These are phyloP conservation scores for Pythium grandisporangium DNA, from an alignment of 352 stramenopile genomes.

Conservation along the genomic window DNA sequence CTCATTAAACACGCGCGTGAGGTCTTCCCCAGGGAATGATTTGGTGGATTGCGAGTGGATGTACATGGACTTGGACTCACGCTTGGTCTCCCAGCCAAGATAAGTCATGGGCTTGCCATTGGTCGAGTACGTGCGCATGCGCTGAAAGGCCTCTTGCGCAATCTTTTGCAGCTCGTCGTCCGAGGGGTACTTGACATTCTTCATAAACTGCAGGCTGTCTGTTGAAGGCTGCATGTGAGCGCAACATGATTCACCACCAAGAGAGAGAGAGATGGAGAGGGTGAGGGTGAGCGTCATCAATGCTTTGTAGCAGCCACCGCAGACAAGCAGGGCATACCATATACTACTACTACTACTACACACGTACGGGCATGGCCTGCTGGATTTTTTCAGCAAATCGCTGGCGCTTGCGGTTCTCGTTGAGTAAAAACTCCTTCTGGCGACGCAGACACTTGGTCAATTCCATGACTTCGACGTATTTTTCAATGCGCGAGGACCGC, in stretches of 20 bases:
- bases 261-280: no score
- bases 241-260: no score
- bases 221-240: conserved; percentile 62
- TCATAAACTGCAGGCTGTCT: conserved; percentile 85
- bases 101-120: conserved; percentile 56
- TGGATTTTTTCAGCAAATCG: conserved; percentile 83
- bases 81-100: conserved; percentile 71
- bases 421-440: conserved; percentile 81
- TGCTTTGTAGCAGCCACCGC: no score
- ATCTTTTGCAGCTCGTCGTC: conserved; percentile 76
- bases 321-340: neutral
- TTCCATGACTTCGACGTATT: conserved; percentile 84
- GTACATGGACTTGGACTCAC: conserved; percentile 84
- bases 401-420: conserved; percentile 80
- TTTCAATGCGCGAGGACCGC: conserved; percentile 78
- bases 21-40: conserved; percentile 54
- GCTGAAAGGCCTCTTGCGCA: conserved; percentile 58
- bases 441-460: conserved; percentile 80
- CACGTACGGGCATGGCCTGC: conserved; percentile 70
- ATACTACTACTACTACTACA: neutral
- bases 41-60: conserved; percentile 74
- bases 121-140: conserved; percentile 79
- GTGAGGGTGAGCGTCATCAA: no score
- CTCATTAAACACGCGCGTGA: conserved; percentile 70
- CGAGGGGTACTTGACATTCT: conserved; percentile 75